Base-by-base conservation (phyloP, 495 filamentous ascomycete genomes). In the Penicillium longicatenatum region DNA sequence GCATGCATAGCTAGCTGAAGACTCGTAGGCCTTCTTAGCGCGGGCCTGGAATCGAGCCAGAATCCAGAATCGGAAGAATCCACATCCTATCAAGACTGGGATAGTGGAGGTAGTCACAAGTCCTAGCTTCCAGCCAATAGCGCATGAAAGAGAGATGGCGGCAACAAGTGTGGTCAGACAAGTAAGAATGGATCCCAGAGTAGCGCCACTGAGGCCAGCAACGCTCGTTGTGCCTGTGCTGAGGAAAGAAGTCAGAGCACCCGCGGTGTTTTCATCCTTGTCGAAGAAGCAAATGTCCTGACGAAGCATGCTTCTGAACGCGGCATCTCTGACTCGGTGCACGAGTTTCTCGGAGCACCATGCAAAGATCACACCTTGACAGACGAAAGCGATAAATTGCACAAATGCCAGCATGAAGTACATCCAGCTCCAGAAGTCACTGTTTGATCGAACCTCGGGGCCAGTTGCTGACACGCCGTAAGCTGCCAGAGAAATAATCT, bases 271-370 rank as follows among this genome's bases (percentile, higher is more conserved):
- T n/a, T 51, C 49, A 7, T 91, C 87, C 14, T 70, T 81, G 60
- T 94, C 93, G 62, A 95, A 97, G 71, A 90, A 96, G 9, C 79
- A 76, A 44, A 96, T 90, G 55, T 97, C 92, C 63, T 97, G 93
- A 7, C 49, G 49, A 21, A 97, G 78, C 75, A 96, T 93, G 26
- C 84, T 77, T 39, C 89, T 79, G 76, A 97, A 97, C 14, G 90
- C 84, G 37, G 68, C 76, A 68, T 90, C 84, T 58, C 92, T 80
- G 4, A 89, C 88, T 4, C 90, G 83, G 64, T 89, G 89, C 52
- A 96, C 80, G 33, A 97, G 80, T 21, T 84, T 71, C 70, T 93
- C 90, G 4, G 89, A 93, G 74, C 89, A 91, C 63, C 86, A 86
- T 10, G 89, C 91, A 56, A 96, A 93, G 3, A 82, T 77, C 19